Evolutionary conservation across 805 yeast species (phyloP), one percentile per base, ranked within the genome.

Genomic region (Metschnikowia orientalis): DNA sequence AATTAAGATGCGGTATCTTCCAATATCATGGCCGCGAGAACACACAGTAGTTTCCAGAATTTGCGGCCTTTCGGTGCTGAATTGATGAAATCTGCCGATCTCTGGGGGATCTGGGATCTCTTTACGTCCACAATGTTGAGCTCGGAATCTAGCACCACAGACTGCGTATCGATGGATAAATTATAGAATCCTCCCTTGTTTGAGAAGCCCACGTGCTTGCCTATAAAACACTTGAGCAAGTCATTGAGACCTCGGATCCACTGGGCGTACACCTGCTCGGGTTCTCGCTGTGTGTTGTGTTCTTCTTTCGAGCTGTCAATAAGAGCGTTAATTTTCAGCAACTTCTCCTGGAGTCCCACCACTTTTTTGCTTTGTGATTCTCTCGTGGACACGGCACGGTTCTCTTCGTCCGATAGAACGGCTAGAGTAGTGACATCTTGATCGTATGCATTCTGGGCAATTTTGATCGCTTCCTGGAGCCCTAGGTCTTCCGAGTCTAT

Each of bases 221-320:
- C 26, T 4, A 45, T 28, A 13, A 44, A 33, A 9, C 31, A 34
- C 15, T 29, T 33, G 10, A 46, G 35, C 22, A 38, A 21, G 3
- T 32, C 7, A 23, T 42, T 40, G 15, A 42, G 30, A 5, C 40
- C 46, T 11, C 41, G 43, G 13, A 47, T 34, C 34, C 37, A 28
- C 28, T 47, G 51, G 5, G 48, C 51, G 20, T 35, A 40, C 4
- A 27, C 28, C 32, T 47, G 51, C 15, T 34, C 36, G 4, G 47
- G 46, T 26, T 45, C 45, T 10, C 29, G 18, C 8, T 34, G 28
- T 11, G 13, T 19, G 11, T 29, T 18, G 5, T 33, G 20, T 4
- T 23, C 21, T 17, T 23, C 21, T 6, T 37, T 28, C 4, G 31
- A 22, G 4, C 26, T 29, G 13, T 24, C 30, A 8, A 42, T 18